Evolutionary conservation across 2,329 filamentous ascomycete genomes (phyloP).

Genomic region (Plectosphaerella cucumerina): DNA sequence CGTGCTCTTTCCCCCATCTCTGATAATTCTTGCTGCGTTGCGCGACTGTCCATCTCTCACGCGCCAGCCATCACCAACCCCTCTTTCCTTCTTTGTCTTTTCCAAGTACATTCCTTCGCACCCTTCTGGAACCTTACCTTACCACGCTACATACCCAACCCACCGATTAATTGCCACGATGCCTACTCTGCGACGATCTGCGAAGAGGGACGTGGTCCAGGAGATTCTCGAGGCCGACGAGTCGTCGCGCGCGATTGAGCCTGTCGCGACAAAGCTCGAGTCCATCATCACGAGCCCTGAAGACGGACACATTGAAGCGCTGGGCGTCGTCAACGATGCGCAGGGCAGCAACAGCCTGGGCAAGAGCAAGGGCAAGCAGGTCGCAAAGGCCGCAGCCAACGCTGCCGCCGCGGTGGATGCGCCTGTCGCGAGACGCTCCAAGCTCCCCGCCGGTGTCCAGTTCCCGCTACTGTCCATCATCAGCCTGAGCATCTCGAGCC

Average conservation of each 20-base stretch:
- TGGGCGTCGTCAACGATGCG: slow-evolving; percentile 13
- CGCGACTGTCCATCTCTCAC: not conserved
- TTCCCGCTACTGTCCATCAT: slow-evolving; percentile 50
- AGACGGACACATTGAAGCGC: slow-evolving; percentile 9
- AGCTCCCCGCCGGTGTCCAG: slow-evolving; percentile 38
- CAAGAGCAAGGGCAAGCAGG: too few relatives aligned
- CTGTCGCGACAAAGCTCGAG: slow-evolving; percentile 12
- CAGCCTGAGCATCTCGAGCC: slow-evolving; percentile 58
- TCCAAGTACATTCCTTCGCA: not conserved
- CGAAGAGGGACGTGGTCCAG: slow-evolving; percentile 6
- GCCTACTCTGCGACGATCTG: slow-evolving; percentile 11
- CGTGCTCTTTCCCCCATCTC: slow-evolving; percentile 1
- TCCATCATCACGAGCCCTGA: slow-evolving; percentile 7
- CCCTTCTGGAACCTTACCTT: not conserved
- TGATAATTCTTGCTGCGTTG: slow-evolving; percentile 4
- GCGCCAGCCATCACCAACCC: not conserved
- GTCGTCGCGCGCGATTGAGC: slow-evolving; percentile 10
- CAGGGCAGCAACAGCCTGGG: slow-evolving; percentile 1
- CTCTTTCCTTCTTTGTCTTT: not conserved
- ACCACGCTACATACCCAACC: not conserved
- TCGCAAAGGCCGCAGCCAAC: not conserved
- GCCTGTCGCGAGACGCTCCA: slow-evolving; percentile 17
- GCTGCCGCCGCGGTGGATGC: slow-evolving; percentile 3
- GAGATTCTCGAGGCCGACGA: slow-evolving; percentile 9
- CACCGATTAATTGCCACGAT: slow-evolving; percentile 2